phyloP scores from a whole-genome alignment of 768 basidiomycete species.

The Cyclocybe cylindracea region DNA sequence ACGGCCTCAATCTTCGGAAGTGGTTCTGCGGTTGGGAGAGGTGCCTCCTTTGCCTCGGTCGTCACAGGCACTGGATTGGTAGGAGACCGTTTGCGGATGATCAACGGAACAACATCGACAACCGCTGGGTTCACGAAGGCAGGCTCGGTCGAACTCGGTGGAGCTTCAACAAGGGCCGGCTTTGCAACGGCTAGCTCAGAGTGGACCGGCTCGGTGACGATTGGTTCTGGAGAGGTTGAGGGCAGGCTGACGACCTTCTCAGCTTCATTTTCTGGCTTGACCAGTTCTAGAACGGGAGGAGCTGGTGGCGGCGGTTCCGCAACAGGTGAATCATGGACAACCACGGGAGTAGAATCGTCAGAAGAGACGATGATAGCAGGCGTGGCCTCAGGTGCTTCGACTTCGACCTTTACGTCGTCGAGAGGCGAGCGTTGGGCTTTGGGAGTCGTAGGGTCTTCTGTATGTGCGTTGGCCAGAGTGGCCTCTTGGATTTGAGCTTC shows the following conservation, averaged over 20 bases:
- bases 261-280: too few relatives aligned
- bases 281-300: background rate
- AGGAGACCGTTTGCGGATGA: background rate
- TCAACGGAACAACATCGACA: background rate
- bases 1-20: too few relatives aligned
- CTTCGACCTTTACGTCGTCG: background rate
- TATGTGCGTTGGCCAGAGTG: too few relatives aligned
- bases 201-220: too few relatives aligned
- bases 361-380: constrained; percentile 17
- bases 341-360: constrained; percentile 7
- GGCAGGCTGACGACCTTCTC: too few relatives aligned
- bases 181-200: too few relatives aligned
- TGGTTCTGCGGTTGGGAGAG: background rate
- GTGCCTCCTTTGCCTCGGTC: background rate
- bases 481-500: too few relatives aligned
- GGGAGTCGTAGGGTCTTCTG: too few relatives aligned
- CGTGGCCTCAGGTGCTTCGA: constrained; percentile 2
- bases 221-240: too few relatives aligned
- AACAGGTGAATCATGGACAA: constrained; percentile 8
- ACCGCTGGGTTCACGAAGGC: background rate
- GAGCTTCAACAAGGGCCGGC: background rate
- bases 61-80: background rate
- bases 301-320: background rate
- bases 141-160: background rate
- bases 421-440: background rate